Conservation (phyloP, 164 flowering plant species). For the Echeveria elegans region DNA sequence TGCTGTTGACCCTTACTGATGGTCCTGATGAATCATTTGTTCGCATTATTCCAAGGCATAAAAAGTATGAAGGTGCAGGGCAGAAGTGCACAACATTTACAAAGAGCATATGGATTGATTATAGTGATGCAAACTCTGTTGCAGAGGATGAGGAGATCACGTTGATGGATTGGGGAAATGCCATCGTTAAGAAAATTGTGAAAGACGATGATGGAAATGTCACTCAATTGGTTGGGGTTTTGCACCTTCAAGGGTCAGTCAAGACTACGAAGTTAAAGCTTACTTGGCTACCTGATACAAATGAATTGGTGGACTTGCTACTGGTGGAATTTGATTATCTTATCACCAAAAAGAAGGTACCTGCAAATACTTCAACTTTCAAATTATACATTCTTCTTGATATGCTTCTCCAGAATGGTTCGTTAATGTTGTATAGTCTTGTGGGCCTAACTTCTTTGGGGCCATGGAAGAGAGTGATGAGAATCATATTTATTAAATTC, state of each 20-base stretch:
- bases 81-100: slow-evolving; percentile 70
- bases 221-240: slow-evolving; percentile 59
- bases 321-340: no score
- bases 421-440: no score
- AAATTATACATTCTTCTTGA: no score
- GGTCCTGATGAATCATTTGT: slow-evolving; percentile 77
- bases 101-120: slow-evolving; percentile 70
- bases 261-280: slow-evolving; percentile 94
- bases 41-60: slow-evolving; percentile 77
- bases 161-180: no score
- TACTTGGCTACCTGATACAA: slow-evolving; percentile 79
- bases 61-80: slow-evolving; percentile 81
- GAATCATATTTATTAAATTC: no score
- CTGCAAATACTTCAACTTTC: background rate
- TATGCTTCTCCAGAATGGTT: no score
- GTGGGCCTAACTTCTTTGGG: no score
- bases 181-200: no score
- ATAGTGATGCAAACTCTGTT: slow-evolving; percentile 57
- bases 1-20: slow-evolving; percentile 51
- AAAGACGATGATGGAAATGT: no score
- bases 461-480: no score
- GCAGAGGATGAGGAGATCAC: no score
- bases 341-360: slow-evolving; percentile 95
- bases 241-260: slow-evolving; percentile 88
- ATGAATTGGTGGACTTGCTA: slow-evolving; percentile 65